Base-by-base conservation (phyloP, 305 asterid genomes). In the Plantago coronopus region DNA sequence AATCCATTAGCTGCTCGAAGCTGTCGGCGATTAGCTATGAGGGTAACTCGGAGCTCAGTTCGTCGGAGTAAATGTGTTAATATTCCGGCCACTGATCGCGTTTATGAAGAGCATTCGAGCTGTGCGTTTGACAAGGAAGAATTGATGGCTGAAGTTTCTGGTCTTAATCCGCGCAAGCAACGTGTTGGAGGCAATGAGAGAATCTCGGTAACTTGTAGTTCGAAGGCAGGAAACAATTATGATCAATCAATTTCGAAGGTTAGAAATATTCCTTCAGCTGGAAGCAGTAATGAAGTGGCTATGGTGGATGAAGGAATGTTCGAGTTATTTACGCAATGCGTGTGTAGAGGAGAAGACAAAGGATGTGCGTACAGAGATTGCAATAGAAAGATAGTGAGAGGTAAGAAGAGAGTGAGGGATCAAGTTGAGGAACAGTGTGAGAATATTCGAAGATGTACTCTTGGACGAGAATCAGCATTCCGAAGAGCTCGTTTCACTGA, bases 21-120 rank as follows among this genome's bases (percentile, higher is more conserved):
- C 14, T 17, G 17, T 20, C 17, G 18, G 8, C 18, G 22, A 17
- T 16, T 21, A 22, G 2, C 23, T 22, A 53, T 53, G 58, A 53
- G 31, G 37, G 58, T 53, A 25, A 53, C 58, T 23, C 23, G 58
- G 58, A 53, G 58, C 13, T 53, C 58, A 15, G 58, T 53, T 25
- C 58, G 58, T 53, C n/a, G 37, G n/a, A 53, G 15, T 16, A 53
- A 53, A 25, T 53, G 40, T 23, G 0, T 15, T 13, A 53, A 16
- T 4, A 1, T 14, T 37, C 13, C n/a, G 9, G 6, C 25, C n/a
- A 37, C 40, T 17, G 58, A 53, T 53, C 25, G 58, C 17, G 58
- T 25, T 16, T 5, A 31, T 15, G 58, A 53, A 12, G 58, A 53
- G 20, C 38, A 22, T 51, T 51, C 57, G 5, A 51, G 57, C 29